Base-by-base conservation (phyloP, 1,284 basidiomycete species). In the Malassezia sympodialis region DNA sequence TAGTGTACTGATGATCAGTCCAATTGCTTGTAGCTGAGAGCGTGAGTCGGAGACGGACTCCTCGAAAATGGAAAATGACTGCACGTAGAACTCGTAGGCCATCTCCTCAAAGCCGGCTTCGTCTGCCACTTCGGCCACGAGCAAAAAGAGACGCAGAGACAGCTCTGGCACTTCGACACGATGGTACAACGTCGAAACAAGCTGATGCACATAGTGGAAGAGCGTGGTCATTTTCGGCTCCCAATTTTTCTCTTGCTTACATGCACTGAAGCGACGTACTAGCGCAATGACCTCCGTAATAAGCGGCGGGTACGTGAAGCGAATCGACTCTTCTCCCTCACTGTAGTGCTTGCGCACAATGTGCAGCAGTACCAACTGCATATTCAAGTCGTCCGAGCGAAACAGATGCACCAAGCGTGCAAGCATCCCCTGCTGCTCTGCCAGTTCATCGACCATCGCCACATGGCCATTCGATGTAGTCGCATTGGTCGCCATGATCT, bases 31-130 rank as follows among this genome's bases (percentile, higher is more conserved):
- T 15, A 72, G 59, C 58, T 73, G 72, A 11, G 68, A 63, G 31
- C 70, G 56, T 21, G 66, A 69, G 45, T 73, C 72, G 12, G 63
- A 64, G 43, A 73, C 67, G n/a, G 65, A 68, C 58, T 73, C 72
- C 45, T 73, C 72, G 61, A 72, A 73, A 41, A 73, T 67, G 12
- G 72, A 71, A 50, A 73, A 73, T 2, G 67, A 58, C 52, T 73
- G 72, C 26, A 73, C 70, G 53, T 70, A 72, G 42, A 69, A 72
- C 42, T 73, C 72, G 61, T 73, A 73, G 15, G 63, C 59, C 14
- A 71, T 61, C 59, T 72, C 72, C 47, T 74, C 72, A 49, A 71
- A 69, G 3, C 66, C 64, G 34, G 61, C 59, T 43, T 72, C 70
- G 51, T 73, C 72, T 6, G 72, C 72, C 4, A 63, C 67, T 49